phyloP scores from a whole-genome alignment of 2,329 filamentous ascomycete genomes.

The Apiospora sp. region DNA sequence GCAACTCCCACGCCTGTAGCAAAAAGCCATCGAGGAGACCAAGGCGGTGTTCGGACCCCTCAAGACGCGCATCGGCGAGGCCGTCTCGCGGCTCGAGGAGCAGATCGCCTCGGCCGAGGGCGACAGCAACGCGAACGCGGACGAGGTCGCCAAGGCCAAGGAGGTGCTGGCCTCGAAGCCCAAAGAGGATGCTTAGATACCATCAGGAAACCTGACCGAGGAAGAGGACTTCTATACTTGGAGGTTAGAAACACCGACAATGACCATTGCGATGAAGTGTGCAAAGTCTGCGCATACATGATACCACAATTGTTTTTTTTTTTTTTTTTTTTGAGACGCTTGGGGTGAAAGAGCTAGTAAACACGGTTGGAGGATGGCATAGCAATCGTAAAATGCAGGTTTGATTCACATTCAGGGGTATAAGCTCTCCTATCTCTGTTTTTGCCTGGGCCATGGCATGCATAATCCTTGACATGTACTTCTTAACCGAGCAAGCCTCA shows the following conservation, averaged over 20 bases:
- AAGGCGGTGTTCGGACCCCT: conserved; percentile 81
- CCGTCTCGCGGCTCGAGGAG: conserved; percentile 77
- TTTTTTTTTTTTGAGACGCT: neutral
- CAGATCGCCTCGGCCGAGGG: conserved; percentile 72
- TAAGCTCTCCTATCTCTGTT: conserved; percentile 22
- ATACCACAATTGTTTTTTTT: neutral
- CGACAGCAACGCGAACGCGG: conserved; percentile 50
- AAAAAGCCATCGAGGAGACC: conserved; percentile 85
- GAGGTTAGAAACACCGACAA: neutral
- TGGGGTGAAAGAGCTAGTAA: neutral
- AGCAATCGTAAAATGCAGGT: conserved; percentile 2
- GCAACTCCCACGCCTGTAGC: conserved; percentile 54
- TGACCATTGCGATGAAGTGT: conserved; percentile 2
- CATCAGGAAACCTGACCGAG: neutral
- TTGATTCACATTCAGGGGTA: conserved; percentile 21
- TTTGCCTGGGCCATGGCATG: neutral
- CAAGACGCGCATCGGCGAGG: conserved; percentile 73
- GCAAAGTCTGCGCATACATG: conserved; percentile 7
- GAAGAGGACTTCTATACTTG: neutral
- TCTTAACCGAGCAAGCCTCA: neutral
- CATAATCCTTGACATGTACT: neutral
- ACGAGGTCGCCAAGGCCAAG: conserved; percentile 64
- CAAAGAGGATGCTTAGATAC: conserved; percentile 23
- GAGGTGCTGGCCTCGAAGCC: conserved; percentile 43
- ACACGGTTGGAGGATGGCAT: conserved; percentile 2